phyloP scores from a whole-genome alignment of 2,329 filamentous ascomycete genomes.

The Rosellinia necatrix region DNA sequence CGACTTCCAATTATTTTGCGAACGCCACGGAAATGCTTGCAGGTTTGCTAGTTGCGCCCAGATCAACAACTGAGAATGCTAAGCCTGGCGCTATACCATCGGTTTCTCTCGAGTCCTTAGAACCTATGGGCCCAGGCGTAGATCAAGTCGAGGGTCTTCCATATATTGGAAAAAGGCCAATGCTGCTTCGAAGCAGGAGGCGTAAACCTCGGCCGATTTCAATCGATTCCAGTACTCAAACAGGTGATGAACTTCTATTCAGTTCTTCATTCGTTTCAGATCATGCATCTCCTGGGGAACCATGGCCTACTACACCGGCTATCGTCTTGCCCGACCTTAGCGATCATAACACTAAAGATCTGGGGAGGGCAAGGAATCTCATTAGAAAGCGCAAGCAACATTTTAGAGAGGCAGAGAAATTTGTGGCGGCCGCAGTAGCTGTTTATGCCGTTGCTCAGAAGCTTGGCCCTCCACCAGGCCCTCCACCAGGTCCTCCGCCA shows the following conservation, averaged over 20 bases:
- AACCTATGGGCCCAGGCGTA: neutral
- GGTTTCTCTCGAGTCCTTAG: neutral
- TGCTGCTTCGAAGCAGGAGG: slow-evolving; percentile 31
- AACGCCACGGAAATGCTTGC: neutral
- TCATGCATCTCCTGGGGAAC: slow-evolving; percentile 32
- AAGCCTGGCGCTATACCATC: neutral
- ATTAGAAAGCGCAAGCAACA: slow-evolving; percentile 51
- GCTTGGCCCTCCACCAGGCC: slow-evolving; percentile 47
- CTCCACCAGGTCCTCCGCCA: slow-evolving; percentile 40
- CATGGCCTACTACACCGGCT: slow-evolving; percentile 51
- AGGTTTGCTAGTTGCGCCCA: neutral
- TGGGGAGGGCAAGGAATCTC: slow-evolving; percentile 50
- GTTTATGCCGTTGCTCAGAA: slow-evolving; percentile 57
- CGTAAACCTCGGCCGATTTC: slow-evolving; percentile 29
- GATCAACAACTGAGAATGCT: neutral
- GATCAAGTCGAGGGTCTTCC: neutral
- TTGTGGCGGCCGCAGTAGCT: slow-evolving; percentile 58
- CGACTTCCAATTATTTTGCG: neutral
- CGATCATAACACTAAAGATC: slow-evolving; percentile 46
- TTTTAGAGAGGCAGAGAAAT: slow-evolving; percentile 55
- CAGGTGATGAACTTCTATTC: slow-evolving; percentile 27
- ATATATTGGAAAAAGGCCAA: slow-evolving; percentile 15
- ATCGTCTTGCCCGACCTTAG: slow-evolving; percentile 51
- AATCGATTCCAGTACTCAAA: slow-evolving; percentile 39
- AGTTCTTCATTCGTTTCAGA: neutral